Conservation (phyloP, 441 rosid genomes). For the Biscutella laevigata region DNA sequence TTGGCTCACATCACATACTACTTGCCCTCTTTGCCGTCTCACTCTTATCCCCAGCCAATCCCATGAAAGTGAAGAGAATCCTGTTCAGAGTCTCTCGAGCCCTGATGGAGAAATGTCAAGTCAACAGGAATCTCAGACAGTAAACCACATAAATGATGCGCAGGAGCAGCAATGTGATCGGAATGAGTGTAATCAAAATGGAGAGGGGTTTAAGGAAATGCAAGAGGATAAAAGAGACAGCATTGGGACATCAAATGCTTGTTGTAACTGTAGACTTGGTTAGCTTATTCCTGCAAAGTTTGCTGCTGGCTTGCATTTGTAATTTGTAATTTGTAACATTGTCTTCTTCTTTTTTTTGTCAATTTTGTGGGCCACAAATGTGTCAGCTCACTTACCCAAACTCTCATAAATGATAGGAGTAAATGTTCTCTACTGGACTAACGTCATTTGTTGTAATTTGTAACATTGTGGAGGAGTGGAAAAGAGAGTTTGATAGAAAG, state of each 20-base stretch:
- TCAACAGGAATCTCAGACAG: conserved; percentile 12
- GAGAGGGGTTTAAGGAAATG: background rate
- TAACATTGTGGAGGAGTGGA: too few species aligned
- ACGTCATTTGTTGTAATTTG: too few species aligned
- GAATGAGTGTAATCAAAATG: background rate
- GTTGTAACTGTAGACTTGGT: conserved; percentile 18
- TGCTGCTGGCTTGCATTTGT: background rate
- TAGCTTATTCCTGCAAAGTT: conserved; percentile 17
- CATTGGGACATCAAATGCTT: conserved; percentile 9
- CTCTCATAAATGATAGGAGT: too few species aligned
- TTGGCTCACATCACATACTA: conserved; percentile 71
- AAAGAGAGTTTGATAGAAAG: conserved; percentile 6
- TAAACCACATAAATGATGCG: background rate
- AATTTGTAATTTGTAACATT: conserved; percentile 18
- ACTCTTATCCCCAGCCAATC: conserved; percentile 40
- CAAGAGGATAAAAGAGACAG: conserved; percentile 11
- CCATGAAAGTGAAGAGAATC: conserved; percentile 22
- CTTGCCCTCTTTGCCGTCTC: conserved; percentile 85
- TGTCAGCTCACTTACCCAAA: too few species aligned
- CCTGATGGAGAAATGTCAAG: conserved; percentile 11
- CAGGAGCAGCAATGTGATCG: conserved; percentile 1
- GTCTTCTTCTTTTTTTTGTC: too few species aligned
- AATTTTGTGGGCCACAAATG: too few species aligned
- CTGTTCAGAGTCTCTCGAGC: background rate
- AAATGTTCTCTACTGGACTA: too few species aligned